Percentiles rank a stretch among this genome's conserved stretches.
Conservation (phyloP, 345 rosid genomes). For the Bruguiera gymnorhiza region DNA sequence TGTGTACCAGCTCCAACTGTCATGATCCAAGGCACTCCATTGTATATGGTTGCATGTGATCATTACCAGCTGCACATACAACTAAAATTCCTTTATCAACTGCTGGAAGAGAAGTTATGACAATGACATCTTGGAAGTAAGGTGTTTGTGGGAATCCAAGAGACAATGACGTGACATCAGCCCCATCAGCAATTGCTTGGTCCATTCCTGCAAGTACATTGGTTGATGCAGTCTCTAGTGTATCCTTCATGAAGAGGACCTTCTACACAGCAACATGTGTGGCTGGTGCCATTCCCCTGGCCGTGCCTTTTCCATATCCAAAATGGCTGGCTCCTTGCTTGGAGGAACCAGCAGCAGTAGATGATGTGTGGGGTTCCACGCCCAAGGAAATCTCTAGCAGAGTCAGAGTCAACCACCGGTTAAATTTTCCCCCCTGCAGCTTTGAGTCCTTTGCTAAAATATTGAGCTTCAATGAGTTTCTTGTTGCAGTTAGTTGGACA, state of each 20-base stretch:
- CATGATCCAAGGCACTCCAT: slow-evolving; percentile 47
- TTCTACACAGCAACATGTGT: slow-evolving; percentile 25
- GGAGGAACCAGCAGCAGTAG: slow-evolving; percentile 19
- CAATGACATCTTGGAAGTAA: slow-evolving; percentile 38
- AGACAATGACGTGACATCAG: slow-evolving; percentile 55
- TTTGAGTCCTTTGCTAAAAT: slow-evolving; percentile 17
- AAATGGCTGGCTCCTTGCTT: slow-evolving; percentile 16
- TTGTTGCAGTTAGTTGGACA: slow-evolving; percentile 10
- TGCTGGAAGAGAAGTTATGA: slow-evolving; percentile 55
- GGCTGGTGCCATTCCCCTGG: slow-evolving; percentile 20
- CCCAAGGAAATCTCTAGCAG: slow-evolving; percentile 10
- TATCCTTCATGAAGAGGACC: slow-evolving; percentile 20
- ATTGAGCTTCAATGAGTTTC: slow-evolving; percentile 19
- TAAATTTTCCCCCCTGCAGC: slow-evolving; percentile 28
- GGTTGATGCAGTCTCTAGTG: slow-evolving; percentile 23
- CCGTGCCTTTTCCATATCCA: slow-evolving; percentile 24
- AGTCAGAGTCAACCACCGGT: slow-evolving; percentile 18
- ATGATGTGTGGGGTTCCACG: slow-evolving; percentile 24
- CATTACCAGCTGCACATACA: slow-evolving; percentile 49
- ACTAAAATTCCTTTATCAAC: slow-evolving; percentile 45
- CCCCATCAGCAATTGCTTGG: slow-evolving; percentile 62
- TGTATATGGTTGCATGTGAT: slow-evolving; percentile 12
- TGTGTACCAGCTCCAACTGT: slow-evolving; percentile 42
- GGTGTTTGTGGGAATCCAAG: slow-evolving; percentile 36
- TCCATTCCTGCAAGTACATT: slow-evolving; percentile 68